Percentiles rank a stretch among this genome's conserved stretches.
Conservation (phyloP, 1,284 basidiomycete genomes). For the Marasmius oreades region DNA sequence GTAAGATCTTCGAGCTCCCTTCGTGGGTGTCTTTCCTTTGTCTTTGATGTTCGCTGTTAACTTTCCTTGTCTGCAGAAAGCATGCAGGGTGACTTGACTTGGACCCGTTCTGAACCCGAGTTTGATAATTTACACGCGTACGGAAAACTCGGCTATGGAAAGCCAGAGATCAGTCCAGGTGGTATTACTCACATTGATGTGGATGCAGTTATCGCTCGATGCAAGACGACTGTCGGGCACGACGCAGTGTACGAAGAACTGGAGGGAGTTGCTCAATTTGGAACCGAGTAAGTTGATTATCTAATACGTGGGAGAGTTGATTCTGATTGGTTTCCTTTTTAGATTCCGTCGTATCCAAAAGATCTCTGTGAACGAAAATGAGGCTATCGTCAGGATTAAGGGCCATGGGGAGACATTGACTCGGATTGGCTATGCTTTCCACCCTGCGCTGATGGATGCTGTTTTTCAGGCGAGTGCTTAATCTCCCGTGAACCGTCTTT, state of each 20-base stretch:
- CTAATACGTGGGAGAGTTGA: not conserved
- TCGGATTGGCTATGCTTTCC: constrained; percentile 1
- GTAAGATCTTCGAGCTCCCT: not conserved
- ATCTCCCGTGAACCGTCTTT: not conserved
- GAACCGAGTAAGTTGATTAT: constrained; percentile 15
- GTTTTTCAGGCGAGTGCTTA: constrained; percentile 2
- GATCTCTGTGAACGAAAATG: not conserved
- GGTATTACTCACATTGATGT: constrained; percentile 15
- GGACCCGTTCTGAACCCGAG: constrained; percentile 4
- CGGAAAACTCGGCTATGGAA: constrained; percentile 20
- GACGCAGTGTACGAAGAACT: constrained; percentile 15
- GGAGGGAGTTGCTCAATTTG: constrained; percentile 15
- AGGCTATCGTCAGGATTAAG: not conserved
- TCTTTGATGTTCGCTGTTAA: not conserved
- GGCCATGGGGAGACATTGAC: constrained; percentile 3
- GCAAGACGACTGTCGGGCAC: not conserved
- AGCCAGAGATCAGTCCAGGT: constrained; percentile 8
- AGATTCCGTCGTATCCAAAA: constrained; percentile 3
- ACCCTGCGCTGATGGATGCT: constrained; percentile 5
- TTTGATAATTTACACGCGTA: constrained; percentile 17
- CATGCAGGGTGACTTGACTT: not conserved
- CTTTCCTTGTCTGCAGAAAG: not conserved
- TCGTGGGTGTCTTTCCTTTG: not conserved
- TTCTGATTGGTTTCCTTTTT: not conserved
- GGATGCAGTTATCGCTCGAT: constrained; percentile 15